phyloP scores from a whole-genome alignment of 139 green algal species.

The Haematococcus lacustris region DNA sequence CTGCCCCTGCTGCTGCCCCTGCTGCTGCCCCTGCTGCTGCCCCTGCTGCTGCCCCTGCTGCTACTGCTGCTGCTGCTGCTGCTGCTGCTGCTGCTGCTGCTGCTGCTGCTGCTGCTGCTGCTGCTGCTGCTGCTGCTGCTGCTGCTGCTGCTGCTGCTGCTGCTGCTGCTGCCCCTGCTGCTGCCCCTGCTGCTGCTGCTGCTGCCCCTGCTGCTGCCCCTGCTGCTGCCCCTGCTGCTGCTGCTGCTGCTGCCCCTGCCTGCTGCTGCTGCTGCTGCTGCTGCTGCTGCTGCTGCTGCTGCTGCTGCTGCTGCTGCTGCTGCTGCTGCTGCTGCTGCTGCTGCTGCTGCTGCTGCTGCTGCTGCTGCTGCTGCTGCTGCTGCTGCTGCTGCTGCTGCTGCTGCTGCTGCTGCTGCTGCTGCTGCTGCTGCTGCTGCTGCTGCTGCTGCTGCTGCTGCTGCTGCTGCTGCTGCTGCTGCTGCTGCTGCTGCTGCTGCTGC shows the following conservation, averaged over 20 bases:
- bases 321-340: slow-evolving; percentile 3
- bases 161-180: neutral
- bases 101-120: too few species aligned
- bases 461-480: too few species aligned
- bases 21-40: neutral
- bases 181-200: neutral
- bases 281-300: neutral
- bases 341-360: neutral
- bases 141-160: too few species aligned
- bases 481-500: too few species aligned
- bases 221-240: neutral
- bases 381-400: slow-evolving; percentile 8
- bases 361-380: neutral
- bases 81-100: too few species aligned
- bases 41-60: too few species aligned
- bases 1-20: neutral
- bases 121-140: too few species aligned
- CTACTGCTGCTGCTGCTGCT: too few species aligned
- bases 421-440: neutral
- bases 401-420: neutral
- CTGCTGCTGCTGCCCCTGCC: slow-evolving; percentile 13
- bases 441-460: too few species aligned
- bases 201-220: neutral
- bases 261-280: slow-evolving; percentile 7
- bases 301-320: neutral